Base-by-base conservation (phyloP, 225 moss, liverwort and hornwort species). In the Marchantia polymorpha region DNA sequence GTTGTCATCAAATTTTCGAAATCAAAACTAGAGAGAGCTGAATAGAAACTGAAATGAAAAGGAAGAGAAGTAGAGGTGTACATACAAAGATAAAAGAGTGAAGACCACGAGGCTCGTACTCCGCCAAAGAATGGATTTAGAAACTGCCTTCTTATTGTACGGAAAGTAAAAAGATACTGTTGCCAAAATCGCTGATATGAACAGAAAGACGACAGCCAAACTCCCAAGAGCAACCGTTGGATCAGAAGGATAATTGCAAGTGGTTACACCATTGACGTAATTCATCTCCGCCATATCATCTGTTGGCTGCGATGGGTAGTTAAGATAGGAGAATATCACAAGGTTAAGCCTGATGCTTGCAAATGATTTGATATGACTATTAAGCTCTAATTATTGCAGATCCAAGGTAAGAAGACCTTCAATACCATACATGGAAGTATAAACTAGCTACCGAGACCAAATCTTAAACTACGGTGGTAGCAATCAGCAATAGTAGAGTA, bases 171-270 rank as follows among this genome's bases (percentile, higher is more conserved):
- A 77, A 12, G 97, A 80, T 31, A 84, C 78, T 47, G 91, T 15
- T 16, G 84, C 87, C 54, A 99, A 60, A 48, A 84, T 56, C 64
- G 91, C 84, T 27, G 93, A 86, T 60, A 94, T 74, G 81, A 93
- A 92, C 3, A 99, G 91, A n/a, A 87, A 79, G 54, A 99, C 77
- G n/a, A 90, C 86, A 68, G 94, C 87, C 65, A 90, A 56, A 64
- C 79, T 87, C 12, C 97, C 94, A 29, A 94, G 82, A 59, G 76
- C 84, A 72, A 91, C 79, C 31, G 93, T 89, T 52, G 82, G 87
- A 71, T 99, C 97, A 49, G 82, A 88, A 47, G 97, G 93, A 76
- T 94, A 99, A 60, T 80, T 17, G 76, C 97, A 99, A 2, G 86
- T 85, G 61, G 67, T 84, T 8, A 65, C 58, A 61, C 93, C 90